Conservation (phyloP, 116 monocot species). For the Trichopus zeylanicus region DNA sequence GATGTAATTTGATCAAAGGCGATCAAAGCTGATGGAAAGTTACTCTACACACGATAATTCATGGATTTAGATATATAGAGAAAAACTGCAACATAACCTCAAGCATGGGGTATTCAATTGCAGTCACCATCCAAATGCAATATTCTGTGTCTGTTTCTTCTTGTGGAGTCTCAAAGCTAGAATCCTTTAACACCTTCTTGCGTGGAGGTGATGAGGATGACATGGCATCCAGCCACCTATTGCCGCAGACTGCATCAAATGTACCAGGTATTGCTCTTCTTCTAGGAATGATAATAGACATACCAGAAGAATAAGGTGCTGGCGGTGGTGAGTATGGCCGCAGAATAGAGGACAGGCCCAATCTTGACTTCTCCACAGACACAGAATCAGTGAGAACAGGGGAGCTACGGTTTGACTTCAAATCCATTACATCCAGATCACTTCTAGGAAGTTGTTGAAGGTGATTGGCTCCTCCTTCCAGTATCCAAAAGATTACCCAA, state of each 20-base stretch:
- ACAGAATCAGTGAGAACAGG: conserved; percentile 70
- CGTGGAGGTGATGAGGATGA: conserved; percentile 73
- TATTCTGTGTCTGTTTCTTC: conserved; percentile 12
- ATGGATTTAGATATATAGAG: too few relatives aligned
- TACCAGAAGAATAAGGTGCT: conserved; percentile 32
- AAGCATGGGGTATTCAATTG: too few relatives aligned
- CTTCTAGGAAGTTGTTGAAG: not conserved
- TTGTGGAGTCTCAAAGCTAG: not conserved
- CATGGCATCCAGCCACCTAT: conserved; percentile 72
- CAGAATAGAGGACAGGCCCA: conserved; percentile 39
- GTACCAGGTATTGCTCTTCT: conserved; percentile 39
- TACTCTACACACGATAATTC: conserved; percentile 18
- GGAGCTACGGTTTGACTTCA: conserved; percentile 44
- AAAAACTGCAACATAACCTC: too few relatives aligned
- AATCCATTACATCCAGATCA: conserved; percentile 46
- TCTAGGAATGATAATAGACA: conserved; percentile 35
- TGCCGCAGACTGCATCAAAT: conserved; percentile 44
- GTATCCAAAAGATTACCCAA: conserved; percentile 36
- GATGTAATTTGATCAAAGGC: conserved; percentile 48
- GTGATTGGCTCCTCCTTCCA: not conserved
- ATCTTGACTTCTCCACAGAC: conserved; percentile 46
- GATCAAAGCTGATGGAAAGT: conserved; percentile 57
- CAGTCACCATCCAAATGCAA: conserved; percentile 24
- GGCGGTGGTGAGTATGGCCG: conserved; percentile 29
- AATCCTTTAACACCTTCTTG: conserved; percentile 40